A percentile compares a stretch with the other conserved stretches of the same genome.
Conservation (phyloP, 345 rosid species). For the Conringia planisiliqua region DNA sequence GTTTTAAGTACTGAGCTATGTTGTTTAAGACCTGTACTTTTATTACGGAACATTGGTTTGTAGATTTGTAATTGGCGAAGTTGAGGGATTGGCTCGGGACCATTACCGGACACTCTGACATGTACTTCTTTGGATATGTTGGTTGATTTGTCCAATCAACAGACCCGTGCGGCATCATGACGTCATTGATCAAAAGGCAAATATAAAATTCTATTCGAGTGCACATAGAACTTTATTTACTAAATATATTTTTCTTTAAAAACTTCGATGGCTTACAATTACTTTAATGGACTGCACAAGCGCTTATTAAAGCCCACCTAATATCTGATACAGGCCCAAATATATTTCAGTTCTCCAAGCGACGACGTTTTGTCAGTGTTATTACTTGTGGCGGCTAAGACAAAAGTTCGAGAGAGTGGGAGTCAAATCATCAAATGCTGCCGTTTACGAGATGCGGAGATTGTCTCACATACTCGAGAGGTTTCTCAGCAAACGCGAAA, state of each 20-base stretch:
- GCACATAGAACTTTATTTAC: no score
- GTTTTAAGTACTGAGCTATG: background rate
- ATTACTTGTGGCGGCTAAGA: background rate
- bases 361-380: background rate
- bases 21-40: background rate
- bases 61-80: background rate
- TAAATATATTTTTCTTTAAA: no score
- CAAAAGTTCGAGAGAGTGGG: background rate
- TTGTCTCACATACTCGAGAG: background rate
- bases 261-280: no score
- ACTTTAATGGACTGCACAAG: background rate
- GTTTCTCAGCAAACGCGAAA: conserved; percentile 9
- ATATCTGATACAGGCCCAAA: background rate
- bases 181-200: background rate
- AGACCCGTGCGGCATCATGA: background rate
- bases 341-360: background rate
- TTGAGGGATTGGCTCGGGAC: background rate
- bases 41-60: background rate
- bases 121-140: background rate
- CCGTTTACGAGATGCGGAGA: conserved; percentile 28
- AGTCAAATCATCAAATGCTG: background rate
- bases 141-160: background rate
- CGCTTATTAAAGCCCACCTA: background rate
- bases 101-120: background rate
- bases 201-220: background rate